A percentile compares a stretch with the other conserved stretches of the same genome.
Conservation (phyloP, 2,329 filamentous ascomycete genomes). For the Aspergillus aculeatus region DNA sequence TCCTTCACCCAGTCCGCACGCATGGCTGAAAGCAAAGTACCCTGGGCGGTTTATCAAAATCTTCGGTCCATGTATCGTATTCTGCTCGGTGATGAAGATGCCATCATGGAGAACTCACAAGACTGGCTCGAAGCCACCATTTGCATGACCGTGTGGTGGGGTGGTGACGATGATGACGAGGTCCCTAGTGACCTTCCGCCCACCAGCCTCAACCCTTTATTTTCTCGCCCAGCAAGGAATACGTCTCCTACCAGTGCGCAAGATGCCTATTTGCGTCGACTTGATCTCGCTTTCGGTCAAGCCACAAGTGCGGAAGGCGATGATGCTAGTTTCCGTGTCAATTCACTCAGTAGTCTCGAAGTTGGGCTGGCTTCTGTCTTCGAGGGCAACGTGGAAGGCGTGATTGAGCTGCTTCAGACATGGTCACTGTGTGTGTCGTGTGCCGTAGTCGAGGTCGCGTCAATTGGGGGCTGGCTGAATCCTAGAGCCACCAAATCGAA, state of each 20-base stretch:
- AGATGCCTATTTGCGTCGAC: constrained; percentile 70
- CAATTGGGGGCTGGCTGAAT: constrained; percentile 79
- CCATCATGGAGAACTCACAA: constrained; percentile 73
- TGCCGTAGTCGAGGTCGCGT: constrained; percentile 78
- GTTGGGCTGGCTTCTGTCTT: constrained; percentile 79
- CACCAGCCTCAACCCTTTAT: constrained; percentile 24
- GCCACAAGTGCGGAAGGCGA: constrained; percentile 66
- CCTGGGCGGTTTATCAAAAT: constrained; percentile 86
- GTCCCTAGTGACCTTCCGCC: constrained; percentile 19
- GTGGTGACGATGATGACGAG: constrained; percentile 66
- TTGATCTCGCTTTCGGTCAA: constrained; percentile 67
- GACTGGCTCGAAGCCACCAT: constrained; percentile 92
- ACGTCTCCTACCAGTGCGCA: constrained; percentile 27
- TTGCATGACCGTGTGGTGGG: constrained; percentile 87
- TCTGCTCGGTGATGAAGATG: constrained; percentile 70
- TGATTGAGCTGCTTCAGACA: constrained; percentile 69
- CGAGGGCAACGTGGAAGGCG: constrained; percentile 75
- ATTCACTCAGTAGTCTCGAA: constrained; percentile 72
- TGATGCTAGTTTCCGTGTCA: constrained; percentile 64
- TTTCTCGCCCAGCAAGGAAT: constrained; percentile 6
- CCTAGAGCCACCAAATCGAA: constrained; percentile 52
- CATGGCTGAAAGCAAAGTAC: constrained; percentile 80
- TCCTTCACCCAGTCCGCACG: constrained; percentile 66
- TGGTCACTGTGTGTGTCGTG: constrained; percentile 81
- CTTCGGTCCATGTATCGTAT: constrained; percentile 78